Conservation (phyloP, 257 asterid species). For the Solanum dulcamara region DNA sequence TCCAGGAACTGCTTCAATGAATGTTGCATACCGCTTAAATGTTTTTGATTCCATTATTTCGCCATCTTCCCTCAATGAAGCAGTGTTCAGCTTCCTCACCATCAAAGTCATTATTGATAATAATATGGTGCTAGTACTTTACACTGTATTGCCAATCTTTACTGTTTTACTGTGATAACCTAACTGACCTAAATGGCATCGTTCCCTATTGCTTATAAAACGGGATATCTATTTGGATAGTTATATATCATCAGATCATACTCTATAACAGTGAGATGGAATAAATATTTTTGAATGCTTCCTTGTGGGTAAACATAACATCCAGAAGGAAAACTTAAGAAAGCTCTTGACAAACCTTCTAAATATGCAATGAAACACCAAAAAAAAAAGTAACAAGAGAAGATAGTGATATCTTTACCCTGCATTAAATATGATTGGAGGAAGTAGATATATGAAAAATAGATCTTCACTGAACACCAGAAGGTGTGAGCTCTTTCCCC, state of each 20-base stretch:
- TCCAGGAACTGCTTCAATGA: neutral
- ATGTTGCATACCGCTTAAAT: neutral
- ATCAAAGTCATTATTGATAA: neutral
- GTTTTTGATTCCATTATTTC: neutral
- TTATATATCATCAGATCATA: neutral
- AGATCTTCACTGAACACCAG: conserved; percentile 32
- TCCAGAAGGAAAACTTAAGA: neutral
- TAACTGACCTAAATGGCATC: neutral
- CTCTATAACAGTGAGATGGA: neutral
- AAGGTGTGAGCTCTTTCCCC: conserved; percentile 28
- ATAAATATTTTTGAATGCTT: neutral
- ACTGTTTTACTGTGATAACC: neutral
- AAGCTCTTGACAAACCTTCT: neutral
- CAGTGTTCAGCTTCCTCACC: neutral
- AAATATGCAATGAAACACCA: neutral
- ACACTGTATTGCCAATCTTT: neutral
- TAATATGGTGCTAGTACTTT: neutral
- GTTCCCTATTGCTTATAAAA: neutral
- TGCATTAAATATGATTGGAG: conserved; percentile 37
- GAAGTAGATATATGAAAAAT: conserved; percentile 37
- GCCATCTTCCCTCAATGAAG: neutral
- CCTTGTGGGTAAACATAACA: neutral
- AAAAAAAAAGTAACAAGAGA: neutral
- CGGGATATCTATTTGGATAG: neutral
- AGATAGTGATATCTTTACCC: conserved; percentile 13